A percentile compares a stretch with the other conserved stretches of the same genome.
Conservation (phyloP, 345 rosid species). For the Nephelium lappaceum region DNA sequence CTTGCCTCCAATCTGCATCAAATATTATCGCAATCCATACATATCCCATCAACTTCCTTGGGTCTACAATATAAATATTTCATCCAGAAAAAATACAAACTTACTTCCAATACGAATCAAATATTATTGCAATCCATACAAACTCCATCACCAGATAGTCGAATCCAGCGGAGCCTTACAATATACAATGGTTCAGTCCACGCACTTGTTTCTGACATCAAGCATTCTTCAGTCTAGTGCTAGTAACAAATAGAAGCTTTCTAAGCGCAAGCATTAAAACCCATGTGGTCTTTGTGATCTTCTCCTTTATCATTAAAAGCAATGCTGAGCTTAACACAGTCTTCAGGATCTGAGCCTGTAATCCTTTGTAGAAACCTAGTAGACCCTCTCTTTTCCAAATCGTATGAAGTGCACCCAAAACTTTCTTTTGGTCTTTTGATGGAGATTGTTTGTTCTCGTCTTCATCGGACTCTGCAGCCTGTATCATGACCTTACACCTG, state of each 20-base stretch:
- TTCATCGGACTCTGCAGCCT: constrained; percentile 67
- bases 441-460: constrained; percentile 36
- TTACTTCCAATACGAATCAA: neutral
- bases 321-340: constrained; percentile 94
- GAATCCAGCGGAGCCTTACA: neutral
- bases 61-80: neutral
- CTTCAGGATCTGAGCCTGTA: constrained; percentile 90
- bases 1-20: neutral
- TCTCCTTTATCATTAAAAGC: constrained; percentile 94
- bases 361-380: constrained; percentile 84
- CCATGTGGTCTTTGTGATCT: constrained; percentile 80
- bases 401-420: constrained; percentile 50
- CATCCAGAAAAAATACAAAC: neutral
- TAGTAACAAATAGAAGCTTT: constrained; percentile 48
- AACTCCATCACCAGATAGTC: neutral
- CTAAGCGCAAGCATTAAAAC: constrained; percentile 66
- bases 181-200: neutral
- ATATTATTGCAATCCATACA: constrained; percentile 5
- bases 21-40: constrained; percentile 3
- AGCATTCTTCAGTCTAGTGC: constrained; percentile 45
- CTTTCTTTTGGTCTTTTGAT: constrained; percentile 45
- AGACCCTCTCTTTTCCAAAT: constrained; percentile 84
- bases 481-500: constrained; percentile 93
- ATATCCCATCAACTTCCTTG: neutral
- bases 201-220: constrained; percentile 16